Evolutionary conservation across 257 asterid species (phyloP), one percentile per base, ranked within the genome.

Genomic region (Solanum ossicruentum): DNA sequence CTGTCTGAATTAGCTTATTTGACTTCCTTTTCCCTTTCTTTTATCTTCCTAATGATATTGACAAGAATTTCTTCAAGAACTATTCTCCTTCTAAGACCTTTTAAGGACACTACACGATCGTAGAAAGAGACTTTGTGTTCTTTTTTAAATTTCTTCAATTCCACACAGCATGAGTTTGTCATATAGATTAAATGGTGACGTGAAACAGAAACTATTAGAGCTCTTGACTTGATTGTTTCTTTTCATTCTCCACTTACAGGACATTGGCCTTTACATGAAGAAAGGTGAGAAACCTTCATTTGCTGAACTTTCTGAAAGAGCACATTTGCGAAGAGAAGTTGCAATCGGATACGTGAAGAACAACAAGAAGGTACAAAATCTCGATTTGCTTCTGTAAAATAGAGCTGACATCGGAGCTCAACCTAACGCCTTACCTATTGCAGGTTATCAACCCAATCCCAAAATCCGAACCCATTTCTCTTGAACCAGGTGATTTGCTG

Each of bases 381-480:
- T 63, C 9, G 55, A 63, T 54, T 63, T 79, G 13, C 80, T 80
- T 84, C 10, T 15, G 51, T 23, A 23, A 32, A 28, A 20, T 10
- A 58, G 11, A 17, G 23, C 26, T 7, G 26, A 15, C 26, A 3
- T 77, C 11, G n/a, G 3, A 78, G 12, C 83, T 83, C 71, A 21
- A 36, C 81, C 65, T 72, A 7, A 47, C 23, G 65, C 77, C 73
- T 43, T 67, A 70, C 57, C 52, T 16, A 41, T 85, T 83, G 88
- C 94, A 96, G 99, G 95, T 96, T 85, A 92, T 96, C 63, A 96
- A 96, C 87, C 99, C 99, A 20, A 83, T 89, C 58, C 97, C 96
- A 26, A 94, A 93, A 84, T 91, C 93, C 13, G 94, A 93, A 87
- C 95, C 93, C 55, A 88, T 96, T 61, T 81, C 82, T 39, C 96